Evolutionary conservation across 352 stramenopile genomes (phyloP).

Genomic region (Phytophthora niederhauseri): DNA sequence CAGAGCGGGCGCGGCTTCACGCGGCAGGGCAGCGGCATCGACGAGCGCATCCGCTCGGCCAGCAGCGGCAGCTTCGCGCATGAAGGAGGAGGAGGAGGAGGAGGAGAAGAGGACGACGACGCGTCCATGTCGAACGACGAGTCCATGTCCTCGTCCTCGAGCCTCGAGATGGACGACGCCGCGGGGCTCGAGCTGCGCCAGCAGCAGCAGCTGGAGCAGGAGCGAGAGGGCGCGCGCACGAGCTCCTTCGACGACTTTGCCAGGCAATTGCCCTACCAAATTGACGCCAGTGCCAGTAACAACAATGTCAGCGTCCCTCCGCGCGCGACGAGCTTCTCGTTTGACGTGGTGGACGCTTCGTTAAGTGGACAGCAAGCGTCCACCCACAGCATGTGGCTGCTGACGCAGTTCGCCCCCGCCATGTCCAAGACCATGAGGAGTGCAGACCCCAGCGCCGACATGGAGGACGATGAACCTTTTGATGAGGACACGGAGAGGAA

Average conservation of each 20-base stretch:
- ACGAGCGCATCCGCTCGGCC: constrained; percentile 36
- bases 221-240: constrained; percentile 15
- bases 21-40: constrained; percentile 10
- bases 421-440: constrained; percentile 54
- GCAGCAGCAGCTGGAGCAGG: constrained; percentile 11
- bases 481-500: constrained; percentile 37
- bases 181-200: constrained; percentile 3
- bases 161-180: constrained; percentile 40
- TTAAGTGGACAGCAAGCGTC: background rate
- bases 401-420: constrained; percentile 53
- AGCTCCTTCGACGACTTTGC: constrained; percentile 42
- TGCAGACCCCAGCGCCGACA: constrained; percentile 37
- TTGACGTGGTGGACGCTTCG: constrained; percentile 28
- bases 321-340: constrained; percentile 29
- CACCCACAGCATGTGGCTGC: constrained; percentile 44
- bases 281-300: background rate
- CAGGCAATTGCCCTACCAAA: constrained; percentile 34
- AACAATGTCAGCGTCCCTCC: constrained; percentile 2
- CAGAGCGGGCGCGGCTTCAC: constrained; percentile 12
- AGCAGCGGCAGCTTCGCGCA: constrained; percentile 28
- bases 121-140: constrained; percentile 67
- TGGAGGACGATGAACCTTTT: constrained; percentile 48
- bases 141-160: constrained; percentile 62
- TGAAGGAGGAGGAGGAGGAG: constrained; percentile 3
- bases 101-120: constrained; percentile 34